Base-by-base conservation (phyloP, 306 rosid species). In the Corylus heterophylla region DNA sequence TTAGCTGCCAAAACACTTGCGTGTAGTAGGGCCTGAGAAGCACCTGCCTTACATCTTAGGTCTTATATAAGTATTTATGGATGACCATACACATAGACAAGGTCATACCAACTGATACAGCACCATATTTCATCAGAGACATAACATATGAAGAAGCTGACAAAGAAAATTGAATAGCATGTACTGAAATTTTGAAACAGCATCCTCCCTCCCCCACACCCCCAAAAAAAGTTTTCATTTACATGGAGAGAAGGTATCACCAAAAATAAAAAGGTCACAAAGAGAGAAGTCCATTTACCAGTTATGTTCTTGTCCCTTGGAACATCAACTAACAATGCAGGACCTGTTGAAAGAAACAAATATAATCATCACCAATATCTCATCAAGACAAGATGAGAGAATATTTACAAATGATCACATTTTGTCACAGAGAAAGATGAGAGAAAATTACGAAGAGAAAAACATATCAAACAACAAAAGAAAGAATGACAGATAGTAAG, bases 291-390 rank as follows among this genome's bases (percentile, higher is more conserved):
- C 17, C 64, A 11, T 58, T 58, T 84, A 92, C 97, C 98, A n/a
- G 97, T 94, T 49, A 94, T 89, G 84, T 94, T 94, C 79, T 62
- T 80, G 69, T 86, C 90, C 80, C 97, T 82, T 16, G 97, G 97
- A 86, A 92, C 90, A 74, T 94, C 98, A 56, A 94, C 89, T 78
- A 94, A 74, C 78, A 92, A 87, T 0, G 92, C 91, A 14, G 79
- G 88, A 62, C 97, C 98, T 94, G 44, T 75, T 42, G 76, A 73
- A 67, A 89, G 55, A 83, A 78, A 73, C 67, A 66, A 77, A 55
- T 37, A 51, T 12, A 56, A 13, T 22, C 10, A 78, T 85, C 35
- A 78, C 80, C 55, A 62, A 54, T 61, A n/a, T 71, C 77, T 8
- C 39, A 49, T 31, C 64, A 39, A 8, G 25, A 20, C 63, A 77